phyloP scores from a whole-genome alignment of 345 rosid genomes.

The Conringia planisiliqua region DNA sequence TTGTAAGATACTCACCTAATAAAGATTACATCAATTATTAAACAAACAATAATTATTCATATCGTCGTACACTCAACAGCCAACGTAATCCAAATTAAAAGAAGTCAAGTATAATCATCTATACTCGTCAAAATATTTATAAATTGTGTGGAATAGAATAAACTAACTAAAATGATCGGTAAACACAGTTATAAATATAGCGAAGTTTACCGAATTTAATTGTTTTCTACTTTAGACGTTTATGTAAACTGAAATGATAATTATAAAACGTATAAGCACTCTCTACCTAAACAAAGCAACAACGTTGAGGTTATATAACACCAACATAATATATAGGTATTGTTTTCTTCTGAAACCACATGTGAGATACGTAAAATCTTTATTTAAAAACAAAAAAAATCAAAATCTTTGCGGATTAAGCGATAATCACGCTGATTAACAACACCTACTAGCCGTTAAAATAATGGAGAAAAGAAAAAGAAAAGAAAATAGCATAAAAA shows the following conservation, averaged over 20 bases:
- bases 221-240: neutral
- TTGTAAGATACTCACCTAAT: slow-evolving; percentile 17
- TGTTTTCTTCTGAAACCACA: slow-evolving; percentile 17
- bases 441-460: slow-evolving; percentile 22
- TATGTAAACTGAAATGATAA: too few relatives aligned
- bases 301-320: neutral
- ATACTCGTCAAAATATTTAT: neutral
- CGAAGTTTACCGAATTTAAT: neutral
- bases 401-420: neutral
- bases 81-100: neutral
- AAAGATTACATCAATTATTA: slow-evolving; percentile 12
- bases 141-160: neutral
- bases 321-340: neutral
- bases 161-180: neutral
- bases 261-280: too few relatives aligned
- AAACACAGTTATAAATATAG: neutral
- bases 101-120: neutral
- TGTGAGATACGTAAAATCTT: slow-evolving; percentile 1
- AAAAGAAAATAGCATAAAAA: neutral
- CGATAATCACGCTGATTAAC: slow-evolving; percentile 29
- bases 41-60: neutral
- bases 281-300: too few relatives aligned
- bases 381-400: neutral
- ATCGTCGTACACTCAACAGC: neutral
- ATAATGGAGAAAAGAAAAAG: neutral